phyloP scores from a whole-genome alignment of 345 rosid species.

The Linum lewisii region DNA sequence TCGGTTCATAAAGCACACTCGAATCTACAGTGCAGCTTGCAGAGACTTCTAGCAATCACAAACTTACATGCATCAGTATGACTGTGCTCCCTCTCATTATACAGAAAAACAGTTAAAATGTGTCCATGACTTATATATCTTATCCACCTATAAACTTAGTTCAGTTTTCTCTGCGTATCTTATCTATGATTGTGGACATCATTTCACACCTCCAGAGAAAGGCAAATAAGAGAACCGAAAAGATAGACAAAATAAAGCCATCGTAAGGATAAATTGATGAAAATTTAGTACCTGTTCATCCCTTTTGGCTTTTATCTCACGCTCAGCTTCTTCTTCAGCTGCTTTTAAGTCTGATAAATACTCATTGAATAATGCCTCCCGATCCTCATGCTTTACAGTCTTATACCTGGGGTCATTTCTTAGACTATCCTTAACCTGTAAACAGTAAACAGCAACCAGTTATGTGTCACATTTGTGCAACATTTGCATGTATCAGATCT shows the following conservation, averaged over 20 bases:
- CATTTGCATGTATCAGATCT: background rate
- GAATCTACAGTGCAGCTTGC: too few species aligned
- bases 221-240: too few species aligned
- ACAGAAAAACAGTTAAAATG: too few species aligned
- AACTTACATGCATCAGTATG: too few species aligned
- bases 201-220: too few species aligned
- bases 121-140: too few species aligned
- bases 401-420: slow-evolving; percentile 82
- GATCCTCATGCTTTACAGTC: slow-evolving; percentile 64
- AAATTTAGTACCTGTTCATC: slow-evolving; percentile 64
- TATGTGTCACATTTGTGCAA: background rate
- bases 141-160: too few species aligned
- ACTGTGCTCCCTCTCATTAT: too few species aligned
- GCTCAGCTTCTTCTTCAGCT: slow-evolving; percentile 50
- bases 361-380: slow-evolving; percentile 73
- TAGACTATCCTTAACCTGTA: slow-evolving; percentile 75
- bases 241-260: background rate
- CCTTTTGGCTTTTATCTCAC: slow-evolving; percentile 52
- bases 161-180: too few species aligned
- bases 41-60: too few species aligned
- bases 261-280: background rate
- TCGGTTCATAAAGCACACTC: background rate
- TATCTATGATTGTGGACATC: too few species aligned
- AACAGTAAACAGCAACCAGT: background rate
- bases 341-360: slow-evolving; percentile 69